Evolutionary conservation across 345 rosid genomes (phyloP).

Genomic region (Dipteronia sinensis): DNA sequence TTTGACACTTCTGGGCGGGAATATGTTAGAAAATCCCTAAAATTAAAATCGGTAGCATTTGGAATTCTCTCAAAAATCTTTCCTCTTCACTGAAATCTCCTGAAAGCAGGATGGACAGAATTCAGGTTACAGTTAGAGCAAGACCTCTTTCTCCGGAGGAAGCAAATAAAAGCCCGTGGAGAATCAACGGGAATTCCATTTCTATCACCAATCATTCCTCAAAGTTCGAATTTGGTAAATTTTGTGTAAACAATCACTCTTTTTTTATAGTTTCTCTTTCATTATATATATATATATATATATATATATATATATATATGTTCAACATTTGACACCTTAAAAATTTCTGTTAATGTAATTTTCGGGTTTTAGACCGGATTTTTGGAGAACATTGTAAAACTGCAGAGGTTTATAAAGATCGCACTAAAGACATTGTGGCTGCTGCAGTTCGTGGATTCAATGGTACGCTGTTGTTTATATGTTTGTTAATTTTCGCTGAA

Average conservation of each 20-base stretch:
- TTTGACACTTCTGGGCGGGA: not conserved
- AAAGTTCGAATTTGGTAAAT: slow-evolving; percentile 74
- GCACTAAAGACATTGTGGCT: slow-evolving; percentile 73
- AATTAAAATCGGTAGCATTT: not conserved
- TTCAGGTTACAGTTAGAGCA: slow-evolving; percentile 79
- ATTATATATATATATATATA: too few species aligned
- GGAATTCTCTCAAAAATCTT: too few species aligned
- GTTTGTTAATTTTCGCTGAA: not conserved
- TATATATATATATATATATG: too few species aligned
- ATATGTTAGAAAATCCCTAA: not conserved
- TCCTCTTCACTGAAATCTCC: too few species aligned
- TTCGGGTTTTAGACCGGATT: slow-evolving; percentile 47
- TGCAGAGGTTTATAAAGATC: slow-evolving; percentile 60
- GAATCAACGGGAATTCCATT: slow-evolving; percentile 66
- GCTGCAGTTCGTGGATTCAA: slow-evolving; percentile 94
- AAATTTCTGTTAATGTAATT: not conserved
- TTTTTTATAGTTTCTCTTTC: not conserved
- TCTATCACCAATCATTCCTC: slow-evolving; percentile 54
- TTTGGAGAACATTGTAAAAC: slow-evolving; percentile 74
- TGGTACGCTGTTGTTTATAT: slow-evolving; percentile 39
- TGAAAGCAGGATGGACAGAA: slow-evolving; percentile 64
- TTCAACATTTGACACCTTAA: not conserved
- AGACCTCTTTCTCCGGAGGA: slow-evolving; percentile 83
- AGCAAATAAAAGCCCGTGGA: slow-evolving; percentile 80
- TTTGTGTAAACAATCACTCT: too few species aligned